Conservation (phyloP, 208 protist species). For the Naegleria gruberi region DNA sequence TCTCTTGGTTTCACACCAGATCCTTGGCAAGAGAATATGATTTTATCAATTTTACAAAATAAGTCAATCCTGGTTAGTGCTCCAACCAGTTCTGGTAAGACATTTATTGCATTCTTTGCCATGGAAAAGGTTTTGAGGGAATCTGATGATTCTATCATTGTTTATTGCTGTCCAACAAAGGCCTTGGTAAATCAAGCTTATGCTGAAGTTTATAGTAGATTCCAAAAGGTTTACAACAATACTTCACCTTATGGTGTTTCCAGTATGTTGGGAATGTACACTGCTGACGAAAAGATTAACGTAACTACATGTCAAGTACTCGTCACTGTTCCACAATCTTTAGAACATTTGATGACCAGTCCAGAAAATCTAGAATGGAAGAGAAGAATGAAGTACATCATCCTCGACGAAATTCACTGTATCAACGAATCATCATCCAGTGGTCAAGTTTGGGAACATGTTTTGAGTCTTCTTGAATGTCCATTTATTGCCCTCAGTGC, state of each 20-base stretch:
- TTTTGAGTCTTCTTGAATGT: constrained; percentile 12
- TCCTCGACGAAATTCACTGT: constrained; percentile 28
- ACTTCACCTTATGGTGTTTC: background rate
- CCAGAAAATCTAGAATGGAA: background rate
- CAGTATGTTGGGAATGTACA: constrained; percentile 10
- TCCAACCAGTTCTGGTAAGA: constrained; percentile 28
- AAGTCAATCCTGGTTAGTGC: background rate
- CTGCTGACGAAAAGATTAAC: background rate
- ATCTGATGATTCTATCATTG: background rate
- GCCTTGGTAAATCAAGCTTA: constrained; percentile 16
- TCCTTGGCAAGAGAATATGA: constrained; percentile 21
- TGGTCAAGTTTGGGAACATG: background rate
- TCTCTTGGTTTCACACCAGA: constrained; percentile 22
- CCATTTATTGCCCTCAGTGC: constrained; percentile 26
- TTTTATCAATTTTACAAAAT: background rate
- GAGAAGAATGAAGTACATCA: constrained; percentile 18
- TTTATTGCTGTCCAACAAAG: constrained; percentile 11
- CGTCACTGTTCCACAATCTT: constrained; percentile 16
- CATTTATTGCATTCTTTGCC: constrained; percentile 13
- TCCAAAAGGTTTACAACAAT: background rate
- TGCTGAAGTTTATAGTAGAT: background rate
- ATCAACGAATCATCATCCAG: background rate
- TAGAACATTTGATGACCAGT: constrained; percentile 11
- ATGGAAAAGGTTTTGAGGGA: constrained; percentile 23
- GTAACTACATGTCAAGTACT: background rate